Conservation (phyloP, 768 basidiomycete species). For the Pleurotus sapidus region DNA sequence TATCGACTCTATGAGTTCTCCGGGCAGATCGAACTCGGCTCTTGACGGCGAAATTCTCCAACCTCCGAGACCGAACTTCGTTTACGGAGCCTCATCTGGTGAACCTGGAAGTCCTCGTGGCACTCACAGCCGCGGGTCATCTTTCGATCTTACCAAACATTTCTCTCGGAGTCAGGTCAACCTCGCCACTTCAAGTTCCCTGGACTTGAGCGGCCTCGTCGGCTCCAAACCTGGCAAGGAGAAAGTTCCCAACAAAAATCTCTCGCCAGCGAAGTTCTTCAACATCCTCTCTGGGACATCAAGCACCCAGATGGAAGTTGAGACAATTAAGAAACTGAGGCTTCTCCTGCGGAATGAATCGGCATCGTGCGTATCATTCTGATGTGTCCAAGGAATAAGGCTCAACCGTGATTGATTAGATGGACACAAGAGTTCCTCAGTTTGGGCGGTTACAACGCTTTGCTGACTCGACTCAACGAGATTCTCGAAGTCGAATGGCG, state of each 20-base stretch:
- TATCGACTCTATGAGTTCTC: conserved; percentile 65
- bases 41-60: conserved; percentile 36
- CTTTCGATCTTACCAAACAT: conserved; percentile 51
- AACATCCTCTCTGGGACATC: conserved; percentile 65
- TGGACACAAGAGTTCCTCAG: conserved; percentile 90
- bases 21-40: conserved; percentile 39
- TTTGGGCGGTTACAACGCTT: conserved; percentile 80
- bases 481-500: conserved; percentile 96
- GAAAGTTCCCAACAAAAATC: conserved; percentile 47
- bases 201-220: conserved; percentile 36
- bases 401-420: conserved; percentile 31
- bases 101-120: conserved; percentile 38
- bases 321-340: conserved; percentile 82
- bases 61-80: conserved; percentile 36
- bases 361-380: conserved; percentile 54
- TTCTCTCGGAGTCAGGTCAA: conserved; percentile 54
- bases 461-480: conserved; percentile 85
- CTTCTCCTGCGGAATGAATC: conserved; percentile 87
- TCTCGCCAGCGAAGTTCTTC: conserved; percentile 65
- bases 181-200: conserved; percentile 38
- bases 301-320: conserved; percentile 79
- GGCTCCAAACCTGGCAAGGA: conserved; percentile 44
- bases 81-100: conserved; percentile 22
- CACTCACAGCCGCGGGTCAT: conserved; percentile 54
- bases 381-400: not conserved